These are phyloP conservation scores for Hypoxylon sp. DNA, from an alignment of 2,329 filamentous ascomycete genomes.

Conservation along the genomic window DNA sequence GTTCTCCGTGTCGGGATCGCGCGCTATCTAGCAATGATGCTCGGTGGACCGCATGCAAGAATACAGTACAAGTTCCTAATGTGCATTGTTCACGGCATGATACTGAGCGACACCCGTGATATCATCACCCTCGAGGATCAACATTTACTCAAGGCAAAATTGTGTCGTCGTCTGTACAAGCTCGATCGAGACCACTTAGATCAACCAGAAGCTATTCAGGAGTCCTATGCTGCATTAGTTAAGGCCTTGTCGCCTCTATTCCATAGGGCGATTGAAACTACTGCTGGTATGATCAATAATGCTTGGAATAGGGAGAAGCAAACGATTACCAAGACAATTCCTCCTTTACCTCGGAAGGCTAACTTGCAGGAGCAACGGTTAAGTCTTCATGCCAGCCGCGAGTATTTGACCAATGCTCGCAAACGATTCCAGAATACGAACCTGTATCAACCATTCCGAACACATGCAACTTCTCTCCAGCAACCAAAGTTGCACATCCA, in stretches of 20 bases:
- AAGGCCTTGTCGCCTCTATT: slow-evolving; percentile 49
- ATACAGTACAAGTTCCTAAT: slow-evolving; percentile 71
- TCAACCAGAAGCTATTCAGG: slow-evolving; percentile 23
- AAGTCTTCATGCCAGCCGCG: slow-evolving; percentile 57
- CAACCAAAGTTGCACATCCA: slow-evolving; percentile 34
- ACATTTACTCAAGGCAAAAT: slow-evolving; percentile 64
- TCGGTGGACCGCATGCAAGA: slow-evolving; percentile 60
- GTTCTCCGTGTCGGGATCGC: slow-evolving; percentile 70
- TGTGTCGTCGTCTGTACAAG: slow-evolving; percentile 72
- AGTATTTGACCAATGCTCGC: slow-evolving; percentile 50
- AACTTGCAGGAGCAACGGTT: slow-evolving; percentile 52
- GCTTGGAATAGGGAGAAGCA: slow-evolving; percentile 60
- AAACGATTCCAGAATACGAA: slow-evolving; percentile 15
- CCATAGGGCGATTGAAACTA: slow-evolving; percentile 48
- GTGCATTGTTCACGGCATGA: slow-evolving; percentile 60
- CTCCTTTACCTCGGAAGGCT: slow-evolving; percentile 58
- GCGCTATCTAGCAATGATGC: slow-evolving; percentile 61
- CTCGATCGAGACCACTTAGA: slow-evolving; percentile 60
- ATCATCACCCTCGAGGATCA: slow-evolving; percentile 56
- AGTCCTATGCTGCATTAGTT: slow-evolving; percentile 53
- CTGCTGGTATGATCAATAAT: slow-evolving; percentile 49
- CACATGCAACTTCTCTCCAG: neutral
- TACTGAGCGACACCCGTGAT: slow-evolving; percentile 60
- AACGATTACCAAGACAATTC: slow-evolving; percentile 57
- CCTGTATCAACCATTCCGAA: neutral